Conservation (phyloP, 306 rosid genomes). For the Cercis canadensis region DNA sequence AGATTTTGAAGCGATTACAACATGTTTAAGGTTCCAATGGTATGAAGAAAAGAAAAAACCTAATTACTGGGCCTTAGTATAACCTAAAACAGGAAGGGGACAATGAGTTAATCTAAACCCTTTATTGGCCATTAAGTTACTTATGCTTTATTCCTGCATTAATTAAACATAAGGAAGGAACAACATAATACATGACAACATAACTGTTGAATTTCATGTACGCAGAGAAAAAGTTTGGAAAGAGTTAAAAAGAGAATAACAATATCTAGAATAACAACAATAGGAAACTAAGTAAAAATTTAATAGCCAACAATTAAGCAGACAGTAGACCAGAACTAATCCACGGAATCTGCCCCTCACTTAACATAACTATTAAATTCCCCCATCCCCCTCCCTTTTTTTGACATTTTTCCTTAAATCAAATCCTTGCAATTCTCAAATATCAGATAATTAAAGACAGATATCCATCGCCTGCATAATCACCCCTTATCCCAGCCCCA, state of each 20-base stretch:
- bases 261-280: too few relatives aligned
- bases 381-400: neutral
- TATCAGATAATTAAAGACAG: slow-evolving; percentile 2
- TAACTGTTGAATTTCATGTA: slow-evolving; percentile 27
- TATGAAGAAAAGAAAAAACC: neutral
- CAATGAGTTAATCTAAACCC: neutral
- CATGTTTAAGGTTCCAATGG: too few relatives aligned
- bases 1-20: too few relatives aligned
- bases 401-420: neutral
- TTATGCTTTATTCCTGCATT: slow-evolving; percentile 16
- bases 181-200: slow-evolving; percentile 8
- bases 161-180: slow-evolving; percentile 19
- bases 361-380: neutral
- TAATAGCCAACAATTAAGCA: slow-evolving; percentile 5
- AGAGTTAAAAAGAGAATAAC: too few relatives aligned
- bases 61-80: neutral
- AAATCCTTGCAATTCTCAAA: neutral
- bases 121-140: neutral
- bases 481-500: neutral
- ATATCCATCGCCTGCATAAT: neutral
- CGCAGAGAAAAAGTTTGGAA: slow-evolving; percentile 77
- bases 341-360: neutral
- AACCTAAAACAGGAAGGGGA: neutral
- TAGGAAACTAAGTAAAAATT: neutral
- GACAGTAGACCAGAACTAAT: neutral